Conservation (phyloP, 1,284 basidiomycete species). For the Moesziomyces parantarcticus region DNA sequence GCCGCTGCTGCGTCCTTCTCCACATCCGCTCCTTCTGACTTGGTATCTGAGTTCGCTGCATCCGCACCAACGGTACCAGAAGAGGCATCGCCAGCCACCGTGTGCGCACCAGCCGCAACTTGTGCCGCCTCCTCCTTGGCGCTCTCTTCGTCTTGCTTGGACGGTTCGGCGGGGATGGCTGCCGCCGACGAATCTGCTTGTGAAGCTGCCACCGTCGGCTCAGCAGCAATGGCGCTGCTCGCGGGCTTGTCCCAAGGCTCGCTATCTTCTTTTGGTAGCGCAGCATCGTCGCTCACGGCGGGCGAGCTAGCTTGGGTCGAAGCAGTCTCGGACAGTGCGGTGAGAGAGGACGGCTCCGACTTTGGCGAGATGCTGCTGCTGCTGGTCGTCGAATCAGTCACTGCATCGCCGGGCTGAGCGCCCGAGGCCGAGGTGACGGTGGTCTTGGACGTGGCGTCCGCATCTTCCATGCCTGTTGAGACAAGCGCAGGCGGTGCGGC, state of each 20-base stretch:
- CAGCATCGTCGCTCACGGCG: neutral
- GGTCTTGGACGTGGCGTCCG: conserved; percentile 26
- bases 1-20: conserved; percentile 4
- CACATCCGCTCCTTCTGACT: neutral
- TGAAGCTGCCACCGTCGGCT: neutral
- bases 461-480: conserved; percentile 42
- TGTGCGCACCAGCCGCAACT: too few species aligned
- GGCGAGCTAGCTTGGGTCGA: neutral
- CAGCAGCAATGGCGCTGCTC: neutral
- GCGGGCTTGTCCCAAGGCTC: neutral
- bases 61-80: too few species aligned
- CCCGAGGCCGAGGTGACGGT: conserved; percentile 43
- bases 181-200: neutral
- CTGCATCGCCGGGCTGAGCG: conserved; percentile 19
- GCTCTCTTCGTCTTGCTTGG: conserved; percentile 14
- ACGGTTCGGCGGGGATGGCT: conserved; percentile 18
- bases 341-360: conserved; percentile 1
- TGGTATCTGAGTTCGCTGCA: neutral
- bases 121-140: conserved; percentile 1
- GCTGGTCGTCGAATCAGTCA: neutral
- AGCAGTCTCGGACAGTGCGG: too few species aligned
- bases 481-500: conserved; percentile 42
- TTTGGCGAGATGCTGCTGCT: conserved; percentile 1
- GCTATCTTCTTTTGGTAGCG: neutral
- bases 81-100: too few species aligned